Evolutionary conservation across 257 asterid genomes (phyloP).

Genomic region (Przewalskia tangutica): DNA sequence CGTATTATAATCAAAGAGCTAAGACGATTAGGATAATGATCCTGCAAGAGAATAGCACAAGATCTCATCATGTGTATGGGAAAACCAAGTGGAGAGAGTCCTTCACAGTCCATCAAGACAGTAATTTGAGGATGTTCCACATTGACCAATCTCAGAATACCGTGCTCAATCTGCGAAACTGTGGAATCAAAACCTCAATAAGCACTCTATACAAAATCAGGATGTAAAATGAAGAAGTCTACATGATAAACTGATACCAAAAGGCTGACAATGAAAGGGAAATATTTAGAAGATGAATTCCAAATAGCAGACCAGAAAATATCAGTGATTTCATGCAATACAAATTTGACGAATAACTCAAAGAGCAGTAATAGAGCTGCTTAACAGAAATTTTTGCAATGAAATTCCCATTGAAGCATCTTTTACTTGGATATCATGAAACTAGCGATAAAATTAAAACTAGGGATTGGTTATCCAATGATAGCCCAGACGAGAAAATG

Average conservation of each 20-base stretch:
- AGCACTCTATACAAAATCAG: background rate
- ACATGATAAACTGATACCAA: background rate
- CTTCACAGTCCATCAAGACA: conserved; percentile 41
- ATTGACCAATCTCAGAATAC: conserved; percentile 22
- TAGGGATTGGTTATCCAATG: background rate
- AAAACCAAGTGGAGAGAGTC: conserved; percentile 37
- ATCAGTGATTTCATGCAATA: background rate
- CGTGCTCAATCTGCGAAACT: conserved; percentile 39
- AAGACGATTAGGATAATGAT: conserved; percentile 40
- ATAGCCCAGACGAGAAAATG: background rate
- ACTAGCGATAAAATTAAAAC: background rate
- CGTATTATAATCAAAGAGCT: conserved; percentile 24
- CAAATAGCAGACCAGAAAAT: background rate
- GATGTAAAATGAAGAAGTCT: background rate
- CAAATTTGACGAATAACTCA: background rate
- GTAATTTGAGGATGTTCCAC: conserved; percentile 27
- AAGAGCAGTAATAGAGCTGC: background rate
- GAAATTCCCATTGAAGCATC: background rate
- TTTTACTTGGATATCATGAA: background rate
- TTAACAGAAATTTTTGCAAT: background rate
- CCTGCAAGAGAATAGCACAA: conserved; percentile 39
- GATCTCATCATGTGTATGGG: conserved; percentile 39
- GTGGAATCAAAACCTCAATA: conserved; percentile 4
- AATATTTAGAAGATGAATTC: background rate
- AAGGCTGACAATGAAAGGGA: background rate